A percentile compares a stretch with the other conserved stretches of the same genome.
phyloP scores from a whole-genome alignment of 2,329 filamentous ascomycete genomes.

The Aspergillus luchuensis region DNA sequence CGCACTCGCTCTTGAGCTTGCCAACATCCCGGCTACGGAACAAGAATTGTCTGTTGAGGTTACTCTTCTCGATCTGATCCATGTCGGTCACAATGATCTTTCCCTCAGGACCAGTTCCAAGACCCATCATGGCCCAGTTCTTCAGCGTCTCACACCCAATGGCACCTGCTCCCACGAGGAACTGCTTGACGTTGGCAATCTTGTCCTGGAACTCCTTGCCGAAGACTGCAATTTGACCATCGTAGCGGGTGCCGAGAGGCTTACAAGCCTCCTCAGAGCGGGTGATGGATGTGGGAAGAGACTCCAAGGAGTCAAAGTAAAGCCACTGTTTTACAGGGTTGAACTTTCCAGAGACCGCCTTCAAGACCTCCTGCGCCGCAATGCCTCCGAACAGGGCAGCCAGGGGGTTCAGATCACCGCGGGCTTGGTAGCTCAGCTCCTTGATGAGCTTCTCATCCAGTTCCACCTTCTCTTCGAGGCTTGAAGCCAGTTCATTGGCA shows the following conservation, averaged over 20 bases:
- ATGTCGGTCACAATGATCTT: constrained; percentile 94
- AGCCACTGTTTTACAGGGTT: constrained; percentile 93
- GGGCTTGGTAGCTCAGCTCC: constrained; percentile 92
- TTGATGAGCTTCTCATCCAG: constrained; percentile 89
- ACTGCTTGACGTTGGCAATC: constrained; percentile 84
- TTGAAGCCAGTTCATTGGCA: constrained; percentile 70
- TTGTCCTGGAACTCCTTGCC: constrained; percentile 93
- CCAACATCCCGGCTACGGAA: constrained; percentile 94
- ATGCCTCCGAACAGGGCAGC: constrained; percentile 94
- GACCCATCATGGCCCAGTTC: constrained; percentile 99
- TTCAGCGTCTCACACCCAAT: constrained; percentile 99
- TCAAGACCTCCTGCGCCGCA: constrained; percentile 90
- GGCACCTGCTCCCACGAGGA: constrained; percentile 92
- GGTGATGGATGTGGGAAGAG: constrained; percentile 72
- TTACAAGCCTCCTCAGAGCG: constrained; percentile 87
- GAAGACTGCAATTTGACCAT: constrained; percentile 96
- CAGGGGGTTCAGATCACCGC: constrained; percentile 86
- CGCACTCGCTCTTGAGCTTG: constrained; percentile 93
- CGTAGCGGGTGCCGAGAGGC: constrained; percentile 82
- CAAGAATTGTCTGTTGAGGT: constrained; percentile 94
- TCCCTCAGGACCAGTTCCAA: constrained; percentile 84
- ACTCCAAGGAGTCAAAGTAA: constrained; percentile 98
- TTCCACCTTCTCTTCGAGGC: constrained; percentile 71
- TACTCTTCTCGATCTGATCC: constrained; percentile 98
- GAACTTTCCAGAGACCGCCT: constrained; percentile 97